Evolutionary conservation across 1,284 basidiomycete genomes (phyloP), one percentile per base, ranked within the genome.

Genomic region (Trichosporon ovoides): DNA sequence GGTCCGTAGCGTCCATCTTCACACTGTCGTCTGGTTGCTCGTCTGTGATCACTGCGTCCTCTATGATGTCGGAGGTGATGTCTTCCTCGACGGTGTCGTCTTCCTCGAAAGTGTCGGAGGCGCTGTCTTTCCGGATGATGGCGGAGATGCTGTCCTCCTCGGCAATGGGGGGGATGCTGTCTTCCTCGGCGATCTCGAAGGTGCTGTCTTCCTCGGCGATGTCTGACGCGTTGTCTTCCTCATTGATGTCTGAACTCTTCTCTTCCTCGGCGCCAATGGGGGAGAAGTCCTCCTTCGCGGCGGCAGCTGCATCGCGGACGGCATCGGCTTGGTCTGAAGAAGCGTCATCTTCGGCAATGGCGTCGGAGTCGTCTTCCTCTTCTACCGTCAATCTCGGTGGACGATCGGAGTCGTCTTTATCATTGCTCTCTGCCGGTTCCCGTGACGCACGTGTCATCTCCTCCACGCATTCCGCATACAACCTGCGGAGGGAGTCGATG

Each of bases 1-100:
- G 62, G 49, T 75, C 34, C 16, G 19, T 20, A n/a, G 37, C 28
- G 31, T 38, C 38, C 24, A 40, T 16, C 13, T 19, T 24, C 4
- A 7, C 3, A 2, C 28, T 22, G 14, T 22, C 22, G 6, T 9
- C 43, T 7, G 14, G 22, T 28, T 24, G 13, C 22, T 48, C 43
- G 16, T 48, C 43, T 13, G 24, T 24, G 24, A 48, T 48, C 24
- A 48, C 43, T 3, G 43, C 43, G 16, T 48, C 43, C 14, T 48
- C 43, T 13, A 48, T 22, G 4, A 48, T 28, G 14, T 31, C 43
- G 16, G 9, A 6, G 12, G 20, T n/a, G n/a, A n/a, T 7, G 22
- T 11, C 38, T 9, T 38, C 38, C 18, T 24, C 38, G 2, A 28
- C n/a, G n/a, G n/a, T n/a, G n/a, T n/a, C n/a, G n/a, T n/a, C n/a